Conservation (phyloP, 306 rosid genomes). For the Ochetophila trinervis region DNA sequence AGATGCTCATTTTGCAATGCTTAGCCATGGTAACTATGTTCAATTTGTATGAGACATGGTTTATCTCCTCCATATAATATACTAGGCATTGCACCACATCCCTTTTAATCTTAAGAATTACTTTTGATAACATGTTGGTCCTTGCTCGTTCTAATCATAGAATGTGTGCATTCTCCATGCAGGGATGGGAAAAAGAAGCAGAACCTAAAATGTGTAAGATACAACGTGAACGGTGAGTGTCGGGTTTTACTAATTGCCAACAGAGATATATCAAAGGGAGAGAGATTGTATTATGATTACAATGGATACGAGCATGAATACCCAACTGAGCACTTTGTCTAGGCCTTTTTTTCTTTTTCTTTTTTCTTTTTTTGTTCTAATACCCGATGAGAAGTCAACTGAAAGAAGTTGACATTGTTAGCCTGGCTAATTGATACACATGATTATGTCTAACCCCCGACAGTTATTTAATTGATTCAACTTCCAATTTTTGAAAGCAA, state of each 20-base stretch:
- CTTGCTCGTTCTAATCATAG: conserved; percentile 1
- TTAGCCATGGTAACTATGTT: too few relatives aligned
- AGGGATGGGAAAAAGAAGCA: conserved; percentile 93
- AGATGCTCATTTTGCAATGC: too few relatives aligned
- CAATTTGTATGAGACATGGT: too few relatives aligned
- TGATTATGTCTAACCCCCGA: neutral
- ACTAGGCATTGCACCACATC: too few relatives aligned
- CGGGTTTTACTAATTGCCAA: conserved; percentile 78
- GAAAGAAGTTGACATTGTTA: too few relatives aligned
- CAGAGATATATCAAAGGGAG: conserved; percentile 87
- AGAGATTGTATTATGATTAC: conserved; percentile 90
- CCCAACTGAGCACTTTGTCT: conserved; percentile 88
- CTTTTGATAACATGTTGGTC: neutral
- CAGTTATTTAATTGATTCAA: too few relatives aligned
- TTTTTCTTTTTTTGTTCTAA: neutral
- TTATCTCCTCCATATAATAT: too few relatives aligned
- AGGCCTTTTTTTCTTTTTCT: neutral
- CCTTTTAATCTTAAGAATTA: neutral
- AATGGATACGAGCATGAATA: conserved; percentile 87
- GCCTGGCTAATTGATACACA: conserved; percentile 8
- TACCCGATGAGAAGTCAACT: too few relatives aligned
- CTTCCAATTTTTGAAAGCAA: too few relatives aligned
- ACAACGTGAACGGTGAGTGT: conserved; percentile 64
- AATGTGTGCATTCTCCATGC: conserved; percentile 22
- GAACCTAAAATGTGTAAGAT: conserved; percentile 85